Evolutionary conservation across 768 basidiomycete species (phyloP).

Genomic region (Leccinum boreale): DNA sequence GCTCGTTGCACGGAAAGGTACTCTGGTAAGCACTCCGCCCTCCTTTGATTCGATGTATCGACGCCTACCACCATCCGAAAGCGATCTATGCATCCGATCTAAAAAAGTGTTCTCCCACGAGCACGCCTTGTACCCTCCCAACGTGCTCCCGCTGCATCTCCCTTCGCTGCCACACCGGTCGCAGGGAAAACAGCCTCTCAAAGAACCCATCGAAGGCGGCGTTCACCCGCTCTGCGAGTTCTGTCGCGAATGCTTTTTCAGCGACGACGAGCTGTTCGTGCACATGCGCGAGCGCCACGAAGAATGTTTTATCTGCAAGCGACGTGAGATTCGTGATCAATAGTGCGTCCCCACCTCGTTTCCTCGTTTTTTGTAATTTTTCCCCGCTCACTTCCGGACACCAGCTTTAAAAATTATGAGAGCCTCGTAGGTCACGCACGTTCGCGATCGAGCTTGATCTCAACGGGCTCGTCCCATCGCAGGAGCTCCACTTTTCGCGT

Average conservation of each 20-base stretch:
- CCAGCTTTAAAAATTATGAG: constrained; percentile 78
- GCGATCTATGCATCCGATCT: constrained; percentile 81
- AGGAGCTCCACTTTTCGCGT: constrained; percentile 75
- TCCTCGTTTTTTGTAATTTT: neutral
- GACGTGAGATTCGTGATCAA: constrained; percentile 73
- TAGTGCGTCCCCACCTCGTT: constrained; percentile 57
- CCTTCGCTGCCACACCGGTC: constrained; percentile 58
- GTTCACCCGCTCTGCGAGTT: constrained; percentile 82
- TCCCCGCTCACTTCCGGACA: neutral
- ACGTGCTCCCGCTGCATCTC: constrained; percentile 66
- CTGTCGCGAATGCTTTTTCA: constrained; percentile 89
- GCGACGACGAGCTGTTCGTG: constrained; percentile 88
- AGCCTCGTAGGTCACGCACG: constrained; percentile 47
- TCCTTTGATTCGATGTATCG: neutral
- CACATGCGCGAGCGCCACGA: constrained; percentile 95
- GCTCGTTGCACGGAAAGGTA: constrained; percentile 67
- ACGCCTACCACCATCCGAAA: constrained; percentile 24
- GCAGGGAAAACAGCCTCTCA: constrained; percentile 36
- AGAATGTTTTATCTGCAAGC: constrained; percentile 94
- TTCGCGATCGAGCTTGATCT: neutral
- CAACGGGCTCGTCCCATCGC: neutral
- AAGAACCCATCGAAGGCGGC: constrained; percentile 66
- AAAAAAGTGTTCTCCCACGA: constrained; percentile 98
- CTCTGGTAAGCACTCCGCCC: constrained; percentile 60
- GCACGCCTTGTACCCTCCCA: constrained; percentile 75